Conservation (phyloP, 257 asterid genomes). For the Ballota nigra region DNA sequence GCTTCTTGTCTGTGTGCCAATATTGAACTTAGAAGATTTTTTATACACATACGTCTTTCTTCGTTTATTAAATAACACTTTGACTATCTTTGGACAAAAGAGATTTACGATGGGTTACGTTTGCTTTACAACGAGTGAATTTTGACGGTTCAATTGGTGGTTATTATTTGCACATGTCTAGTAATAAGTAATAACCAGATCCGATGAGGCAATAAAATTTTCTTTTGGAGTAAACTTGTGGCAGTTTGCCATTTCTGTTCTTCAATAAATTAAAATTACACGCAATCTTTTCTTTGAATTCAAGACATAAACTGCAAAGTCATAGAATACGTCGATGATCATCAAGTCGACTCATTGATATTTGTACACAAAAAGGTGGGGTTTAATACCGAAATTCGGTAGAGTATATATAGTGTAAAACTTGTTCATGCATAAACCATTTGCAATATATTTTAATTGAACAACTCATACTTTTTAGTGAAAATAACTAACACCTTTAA, state of each 20-base stretch:
- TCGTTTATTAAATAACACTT: neutral
- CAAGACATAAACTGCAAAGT: too few relatives aligned
- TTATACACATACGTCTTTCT: neutral
- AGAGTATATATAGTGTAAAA: too few relatives aligned
- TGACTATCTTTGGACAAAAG: neutral
- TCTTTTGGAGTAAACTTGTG: neutral
- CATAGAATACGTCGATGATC: too few relatives aligned
- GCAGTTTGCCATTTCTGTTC: neutral
- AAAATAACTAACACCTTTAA: too few relatives aligned
- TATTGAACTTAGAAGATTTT: neutral
- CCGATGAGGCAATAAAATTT: neutral
- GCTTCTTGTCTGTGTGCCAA: neutral
- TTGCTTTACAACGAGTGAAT: neutral
- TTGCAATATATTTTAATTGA: too few relatives aligned
- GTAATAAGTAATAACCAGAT: conserved; percentile 14
- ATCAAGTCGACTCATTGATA: too few relatives aligned
- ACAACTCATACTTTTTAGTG: too few relatives aligned
- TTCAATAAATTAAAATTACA: neutral
- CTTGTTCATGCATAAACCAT: too few relatives aligned
- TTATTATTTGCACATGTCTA: neutral
- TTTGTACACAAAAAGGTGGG: too few relatives aligned
- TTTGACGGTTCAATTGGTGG: neutral
- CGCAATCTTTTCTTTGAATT: neutral
- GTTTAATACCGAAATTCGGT: too few relatives aligned
- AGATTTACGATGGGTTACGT: neutral